Percentiles rank a stretch among this genome's conserved stretches.
Evolutionary conservation across 176 grass and related monocot genomes (phyloP).

Genomic region (Eragrostis nindensis): DNA sequence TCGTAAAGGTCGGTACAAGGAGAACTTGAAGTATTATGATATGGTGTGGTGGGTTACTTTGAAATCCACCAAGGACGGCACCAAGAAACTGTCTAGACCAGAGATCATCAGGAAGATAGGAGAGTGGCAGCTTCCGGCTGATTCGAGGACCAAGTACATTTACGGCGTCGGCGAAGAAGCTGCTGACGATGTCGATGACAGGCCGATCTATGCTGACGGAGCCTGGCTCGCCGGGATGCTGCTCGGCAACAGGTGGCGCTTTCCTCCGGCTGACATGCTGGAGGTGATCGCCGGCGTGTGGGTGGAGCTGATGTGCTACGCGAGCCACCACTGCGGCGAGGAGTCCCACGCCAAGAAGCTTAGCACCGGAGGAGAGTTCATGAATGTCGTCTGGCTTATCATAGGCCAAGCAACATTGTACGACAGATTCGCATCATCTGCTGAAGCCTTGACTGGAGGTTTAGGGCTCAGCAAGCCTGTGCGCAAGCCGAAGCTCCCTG

Average conservation of each 20-base stretch:
- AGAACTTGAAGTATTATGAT: not conserved
- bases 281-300: constrained; percentile 8
- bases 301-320: constrained; percentile 1
- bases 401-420: not conserved
- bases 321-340: not conserved
- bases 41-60: not conserved
- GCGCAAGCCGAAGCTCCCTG: not conserved
- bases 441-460: not conserved
- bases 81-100: not conserved
- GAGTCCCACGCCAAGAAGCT: constrained; percentile 28
- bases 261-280: not conserved
- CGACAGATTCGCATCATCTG: not conserved
- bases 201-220: not conserved
- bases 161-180: not conserved
- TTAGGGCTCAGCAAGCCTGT: not conserved
- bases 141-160: not conserved
- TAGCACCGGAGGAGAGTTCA: constrained; percentile 13
- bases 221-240: constrained; percentile 11
- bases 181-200: not conserved
- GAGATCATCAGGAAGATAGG: not conserved
- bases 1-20: not conserved
- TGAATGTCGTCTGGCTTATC: not conserved
- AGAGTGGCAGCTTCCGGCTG: not conserved
- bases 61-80: not conserved
- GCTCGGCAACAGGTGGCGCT: constrained; percentile 1